Evolutionary conservation across 2,329 filamentous ascomycete genomes (phyloP), one percentile per base, ranked within the genome.

Genomic region (Cercospora berteroae): DNA sequence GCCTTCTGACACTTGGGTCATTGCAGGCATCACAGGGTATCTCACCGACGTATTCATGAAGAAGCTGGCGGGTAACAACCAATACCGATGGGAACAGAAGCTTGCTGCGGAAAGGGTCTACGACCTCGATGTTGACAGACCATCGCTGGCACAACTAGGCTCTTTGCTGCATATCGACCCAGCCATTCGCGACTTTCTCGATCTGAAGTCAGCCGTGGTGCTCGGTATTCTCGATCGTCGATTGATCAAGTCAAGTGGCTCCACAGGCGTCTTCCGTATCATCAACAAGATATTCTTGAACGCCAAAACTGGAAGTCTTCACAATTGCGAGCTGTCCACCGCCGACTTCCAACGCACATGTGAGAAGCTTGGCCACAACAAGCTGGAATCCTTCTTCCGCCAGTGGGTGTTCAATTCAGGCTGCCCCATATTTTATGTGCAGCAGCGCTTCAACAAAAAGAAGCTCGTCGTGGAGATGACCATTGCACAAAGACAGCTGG

Each of bases 381-480:
- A 92, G 77, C 86, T 97, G 0, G 95, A 99, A 69, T 85, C 88
- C 0, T 98, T 99, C 77, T 98, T 96, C 85, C 88, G 89, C 52
- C 94, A 99, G 77, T 99, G 94, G 94, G 87, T 99, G 0, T 87
- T 90, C 70, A 90, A 91, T 10, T 89, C 93, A 16, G 96, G 96
- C 0, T 98, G 94, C 74, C 95, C 96, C 0, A 87, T 89, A 50
- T 96, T 99, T 73, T 85, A 90, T 59, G 91, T 96, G 59, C 91
- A 89, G 44, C 94, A 97, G 72, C 87, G 90, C 18, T 99, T 99
- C 81, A 99, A 99, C 77, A 98, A 98, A 82, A 99, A 99, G 82
- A 91, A 96, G 73, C 85, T 98, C 4, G 94, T 94, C 29, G 93
- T 99, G 1, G 94, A 98, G 79, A 91, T 99, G 84, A 90, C 88